phyloP scores from a whole-genome alignment of 768 basidiomycete genomes.

The Suillus subluteus region DNA sequence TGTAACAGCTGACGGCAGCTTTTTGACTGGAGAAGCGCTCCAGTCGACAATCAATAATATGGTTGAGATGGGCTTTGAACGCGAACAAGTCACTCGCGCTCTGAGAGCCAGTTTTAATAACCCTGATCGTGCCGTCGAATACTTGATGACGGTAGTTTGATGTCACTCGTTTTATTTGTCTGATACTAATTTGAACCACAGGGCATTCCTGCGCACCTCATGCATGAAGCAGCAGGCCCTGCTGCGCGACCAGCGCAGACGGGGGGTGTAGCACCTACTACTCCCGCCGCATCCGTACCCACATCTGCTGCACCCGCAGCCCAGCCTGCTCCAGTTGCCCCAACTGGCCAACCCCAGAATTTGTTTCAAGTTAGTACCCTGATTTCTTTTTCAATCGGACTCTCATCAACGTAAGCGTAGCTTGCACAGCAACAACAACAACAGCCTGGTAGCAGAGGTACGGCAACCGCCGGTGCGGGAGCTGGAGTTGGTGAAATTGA shows the following conservation, averaged over 20 bases:
- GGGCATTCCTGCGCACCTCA: conserved; percentile 81
- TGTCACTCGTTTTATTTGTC: conserved; percentile 10
- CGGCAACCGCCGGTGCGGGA: conserved; percentile 34
- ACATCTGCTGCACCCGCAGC: conserved; percentile 41
- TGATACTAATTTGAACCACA: conserved; percentile 33
- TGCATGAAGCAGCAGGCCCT: conserved; percentile 43
- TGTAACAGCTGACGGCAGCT: conserved; percentile 56
- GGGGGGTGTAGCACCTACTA: conserved; percentile 36
- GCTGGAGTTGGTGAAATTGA: conserved; percentile 37
- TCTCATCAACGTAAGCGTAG: conserved; percentile 35
- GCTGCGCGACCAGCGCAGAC: conserved; percentile 21
- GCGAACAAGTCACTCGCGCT: conserved; percentile 83
- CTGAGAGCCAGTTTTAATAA: conserved; percentile 96
- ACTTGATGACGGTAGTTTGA: conserved; percentile 84
- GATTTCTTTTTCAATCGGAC: neutral
- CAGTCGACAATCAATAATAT: conserved; percentile 82
- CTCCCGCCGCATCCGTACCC: conserved; percentile 32
- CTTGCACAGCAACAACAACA: conserved; percentile 72
- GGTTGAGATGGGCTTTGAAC: conserved; percentile 92
- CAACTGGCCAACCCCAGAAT: conserved; percentile 68
- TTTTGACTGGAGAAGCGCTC: conserved; percentile 77
- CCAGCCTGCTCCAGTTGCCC: conserved; percentile 40
- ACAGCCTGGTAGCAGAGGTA: conserved; percentile 38
- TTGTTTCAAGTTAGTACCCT: conserved; percentile 72
- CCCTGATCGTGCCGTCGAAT: conserved; percentile 97